Evolutionary conservation across 352 stramenopile species (phyloP), one percentile per base, ranked within the genome.

Genomic region (Phytophthora kernoviae): DNA sequence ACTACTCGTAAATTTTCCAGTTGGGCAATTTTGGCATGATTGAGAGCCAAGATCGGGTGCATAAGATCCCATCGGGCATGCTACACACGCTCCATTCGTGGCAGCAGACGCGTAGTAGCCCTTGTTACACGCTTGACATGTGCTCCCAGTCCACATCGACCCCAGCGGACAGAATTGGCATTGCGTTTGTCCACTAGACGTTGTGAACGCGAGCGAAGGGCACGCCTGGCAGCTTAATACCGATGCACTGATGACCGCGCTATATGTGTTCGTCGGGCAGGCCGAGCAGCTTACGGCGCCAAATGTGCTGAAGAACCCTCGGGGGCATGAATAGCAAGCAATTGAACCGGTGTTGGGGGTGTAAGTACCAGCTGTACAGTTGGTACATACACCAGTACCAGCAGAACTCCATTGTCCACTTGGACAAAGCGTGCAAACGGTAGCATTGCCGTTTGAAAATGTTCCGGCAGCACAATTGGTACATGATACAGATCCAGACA

Each of bases 181-280:
- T 32, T 40, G 26, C 7, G 52, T 74, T 54, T 79, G 66, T 0
- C 75, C 80, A 1, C 27, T n/a, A 14, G 49, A 49, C 1, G 45
- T 70, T 15, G 76, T 85, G 32, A 81, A 86, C 42, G 57, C 61
- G 22, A 73, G 63, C 0, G 66, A 24, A 12, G 72, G 58, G 46
- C 82, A 92, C 1, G 49, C 0, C 1, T 47, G 33, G 30, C 81
- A 91, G 6, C 32, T 51, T 0, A 70, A 52, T 15, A 41, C 46
- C 15, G 62, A 49, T 5, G 64, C 53, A 1, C 62, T 51, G 15
- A 83, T 49, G 0, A 48, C 46, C 11, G 48, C 44, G 30, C 65
- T 82, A 46, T 68, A 86, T 0, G 77, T 89, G 40, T 87, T 87
- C 4, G 70, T 22, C 20, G 81, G 76, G 27, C 84, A 93, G 9